Conservation (phyloP, 495 filamentous ascomycete genomes). For the Aspergillus homomorphus region DNA sequence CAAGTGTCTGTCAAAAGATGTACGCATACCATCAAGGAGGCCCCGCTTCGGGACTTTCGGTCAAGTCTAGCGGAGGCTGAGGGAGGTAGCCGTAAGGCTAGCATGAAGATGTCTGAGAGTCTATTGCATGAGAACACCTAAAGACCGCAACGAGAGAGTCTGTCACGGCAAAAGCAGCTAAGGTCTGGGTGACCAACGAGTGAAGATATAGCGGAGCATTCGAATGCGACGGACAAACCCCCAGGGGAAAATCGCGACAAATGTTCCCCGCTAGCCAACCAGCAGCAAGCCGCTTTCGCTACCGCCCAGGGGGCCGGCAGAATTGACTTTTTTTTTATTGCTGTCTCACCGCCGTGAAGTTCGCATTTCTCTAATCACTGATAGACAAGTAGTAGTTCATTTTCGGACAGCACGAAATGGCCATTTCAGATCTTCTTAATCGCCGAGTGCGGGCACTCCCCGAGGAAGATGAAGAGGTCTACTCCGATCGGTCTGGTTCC, state of each 20-base stretch:
- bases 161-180: not conserved
- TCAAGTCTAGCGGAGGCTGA: conserved; percentile 4
- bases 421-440: conserved; percentile 50
- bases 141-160: no score
- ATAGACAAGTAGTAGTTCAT: not conserved
- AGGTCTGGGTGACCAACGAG: not conserved
- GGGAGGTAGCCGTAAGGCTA: not conserved
- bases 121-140: not conserved
- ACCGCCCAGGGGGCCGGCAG: conserved; percentile 18
- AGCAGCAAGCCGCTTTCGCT: not conserved
- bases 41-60: conserved; percentile 18
- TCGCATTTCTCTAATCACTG: not conserved
- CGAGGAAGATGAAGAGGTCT: conserved; percentile 53
- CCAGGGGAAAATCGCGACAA: conserved; percentile 11
- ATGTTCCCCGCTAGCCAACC: conserved; percentile 9
- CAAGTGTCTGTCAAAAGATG: not conserved
- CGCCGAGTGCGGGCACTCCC: conserved; percentile 57
- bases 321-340: conserved; percentile 16
- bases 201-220: not conserved
- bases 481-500: conserved; percentile 29
- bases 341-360: conserved; percentile 18
- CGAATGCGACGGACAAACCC: not conserved
- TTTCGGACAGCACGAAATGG: conserved; percentile 30
- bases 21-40: conserved; percentile 15
- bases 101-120: not conserved